These are phyloP conservation scores for Sextonia rubra DNA, from an alignment of 164 flowering plant genomes.

Conservation along the genomic window DNA sequence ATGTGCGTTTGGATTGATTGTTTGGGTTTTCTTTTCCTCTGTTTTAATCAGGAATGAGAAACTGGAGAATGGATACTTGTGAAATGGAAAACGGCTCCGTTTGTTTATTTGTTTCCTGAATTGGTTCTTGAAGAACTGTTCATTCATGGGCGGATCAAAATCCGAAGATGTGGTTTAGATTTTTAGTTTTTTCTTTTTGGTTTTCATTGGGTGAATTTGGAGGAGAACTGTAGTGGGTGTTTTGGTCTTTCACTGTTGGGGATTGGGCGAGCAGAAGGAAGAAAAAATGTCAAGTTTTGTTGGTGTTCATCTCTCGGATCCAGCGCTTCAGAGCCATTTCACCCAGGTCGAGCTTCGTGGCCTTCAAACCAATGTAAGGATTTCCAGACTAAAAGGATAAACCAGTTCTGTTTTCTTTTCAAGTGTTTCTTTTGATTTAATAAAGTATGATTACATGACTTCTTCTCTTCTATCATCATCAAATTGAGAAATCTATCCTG, in stretches of 20 bases:
- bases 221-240: background rate
- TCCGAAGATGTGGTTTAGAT: constrained; percentile 10
- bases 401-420: too few relatives aligned
- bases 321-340: constrained; percentile 79
- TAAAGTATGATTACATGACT: too few relatives aligned
- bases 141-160: background rate
- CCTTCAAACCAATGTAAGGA: constrained; percentile 54
- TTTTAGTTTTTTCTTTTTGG: constrained; percentile 4
- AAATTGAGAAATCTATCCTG: too few relatives aligned
- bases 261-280: background rate
- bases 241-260: constrained; percentile 1
- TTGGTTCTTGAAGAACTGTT: constrained; percentile 2
- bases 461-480: too few relatives aligned
- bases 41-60: background rate
- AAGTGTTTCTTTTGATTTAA: too few relatives aligned
- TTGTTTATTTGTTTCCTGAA: background rate
- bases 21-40: background rate
- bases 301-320: constrained; percentile 71
- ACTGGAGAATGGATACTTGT: constrained; percentile 10
- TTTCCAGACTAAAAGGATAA: background rate
- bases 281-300: constrained; percentile 54
- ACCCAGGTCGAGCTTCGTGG: constrained; percentile 72
- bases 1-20: background rate
- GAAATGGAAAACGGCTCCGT: background rate
- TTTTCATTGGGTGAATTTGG: constrained; percentile 6